phyloP scores from a whole-genome alignment of 352 stramenopile genomes.

The Phytopythium montanum region DNA sequence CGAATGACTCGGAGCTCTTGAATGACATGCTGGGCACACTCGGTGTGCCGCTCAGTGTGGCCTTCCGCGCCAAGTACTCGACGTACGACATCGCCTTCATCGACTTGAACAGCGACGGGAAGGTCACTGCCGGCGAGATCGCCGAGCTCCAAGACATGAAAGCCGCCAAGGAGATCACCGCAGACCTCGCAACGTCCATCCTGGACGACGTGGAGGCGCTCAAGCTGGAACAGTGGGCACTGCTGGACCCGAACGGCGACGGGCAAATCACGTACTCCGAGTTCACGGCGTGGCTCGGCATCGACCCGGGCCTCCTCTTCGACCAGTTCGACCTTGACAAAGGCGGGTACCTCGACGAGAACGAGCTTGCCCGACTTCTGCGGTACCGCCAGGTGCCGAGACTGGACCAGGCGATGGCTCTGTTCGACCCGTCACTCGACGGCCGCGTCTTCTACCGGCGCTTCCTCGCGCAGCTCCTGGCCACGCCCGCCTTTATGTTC shows the following conservation, averaged over 20 bases:
- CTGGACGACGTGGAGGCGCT: conserved; percentile 54
- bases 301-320: conserved; percentile 77
- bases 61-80: conserved; percentile 63
- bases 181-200: conserved; percentile 32
- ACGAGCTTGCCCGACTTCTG: conserved; percentile 63
- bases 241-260: conserved; percentile 50
- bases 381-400: conserved; percentile 71
- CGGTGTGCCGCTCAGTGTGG: conserved; percentile 52
- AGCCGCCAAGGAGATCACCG: conserved; percentile 34
- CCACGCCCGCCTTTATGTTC: conserved; percentile 64
- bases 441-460: conserved; percentile 76
- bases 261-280: conserved; percentile 61
- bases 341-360: conserved; percentile 79
- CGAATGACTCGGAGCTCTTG: conserved; percentile 54
- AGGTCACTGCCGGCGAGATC: conserved; percentile 68
- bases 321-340: conserved; percentile 85
- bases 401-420: conserved; percentile 57
- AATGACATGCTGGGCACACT: conserved; percentile 60
- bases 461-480: conserved; percentile 33
- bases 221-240: conserved; percentile 45
- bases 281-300: conserved; percentile 65
- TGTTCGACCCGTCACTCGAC: conserved; percentile 81
- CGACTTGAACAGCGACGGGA: conserved; percentile 58
- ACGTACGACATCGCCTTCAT: conserved; percentile 71
- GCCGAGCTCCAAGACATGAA: conserved; percentile 23